Conservation (phyloP, 306 rosid genomes). For the cucumber (Cucumis sativus) region DNA sequence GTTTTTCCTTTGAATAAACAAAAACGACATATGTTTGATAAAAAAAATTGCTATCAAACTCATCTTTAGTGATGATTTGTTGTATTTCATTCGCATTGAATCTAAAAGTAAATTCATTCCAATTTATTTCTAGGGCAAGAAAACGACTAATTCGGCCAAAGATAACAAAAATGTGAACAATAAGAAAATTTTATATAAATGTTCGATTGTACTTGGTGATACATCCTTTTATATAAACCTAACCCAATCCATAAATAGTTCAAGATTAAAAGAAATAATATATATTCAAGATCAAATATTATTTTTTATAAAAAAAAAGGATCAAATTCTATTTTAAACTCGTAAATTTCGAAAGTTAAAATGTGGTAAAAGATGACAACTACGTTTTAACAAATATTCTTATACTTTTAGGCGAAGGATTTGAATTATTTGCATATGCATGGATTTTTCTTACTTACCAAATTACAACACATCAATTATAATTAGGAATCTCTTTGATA, state of each 20-base stretch:
- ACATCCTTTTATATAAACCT: neutral
- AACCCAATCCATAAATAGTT: neutral
- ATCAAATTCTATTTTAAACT: neutral
- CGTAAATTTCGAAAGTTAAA: neutral
- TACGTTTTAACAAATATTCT: neutral
- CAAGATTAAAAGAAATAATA: neutral
- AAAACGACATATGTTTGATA: no score
- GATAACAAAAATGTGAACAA: neutral
- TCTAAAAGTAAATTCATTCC: neutral
- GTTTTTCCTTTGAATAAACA: no score
- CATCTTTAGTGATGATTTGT: no score
- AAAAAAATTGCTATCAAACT: no score
- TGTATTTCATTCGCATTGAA: neutral
- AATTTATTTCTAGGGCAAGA: neutral
- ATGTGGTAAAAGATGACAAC: neutral
- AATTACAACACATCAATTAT: neutral
- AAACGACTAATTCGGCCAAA: neutral
- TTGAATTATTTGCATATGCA: neutral
- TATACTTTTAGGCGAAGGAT: neutral
- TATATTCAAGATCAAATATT: neutral
- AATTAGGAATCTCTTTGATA: constrained; percentile 4
- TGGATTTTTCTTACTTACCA: neutral
- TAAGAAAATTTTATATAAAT: neutral
- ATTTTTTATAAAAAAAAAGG: neutral
- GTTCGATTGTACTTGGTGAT: neutral